Evolutionary conservation across 192 early-diverging fungal species (phyloP), one percentile per base, ranked within the genome.

Genomic region (Coemansia sp.): DNA sequence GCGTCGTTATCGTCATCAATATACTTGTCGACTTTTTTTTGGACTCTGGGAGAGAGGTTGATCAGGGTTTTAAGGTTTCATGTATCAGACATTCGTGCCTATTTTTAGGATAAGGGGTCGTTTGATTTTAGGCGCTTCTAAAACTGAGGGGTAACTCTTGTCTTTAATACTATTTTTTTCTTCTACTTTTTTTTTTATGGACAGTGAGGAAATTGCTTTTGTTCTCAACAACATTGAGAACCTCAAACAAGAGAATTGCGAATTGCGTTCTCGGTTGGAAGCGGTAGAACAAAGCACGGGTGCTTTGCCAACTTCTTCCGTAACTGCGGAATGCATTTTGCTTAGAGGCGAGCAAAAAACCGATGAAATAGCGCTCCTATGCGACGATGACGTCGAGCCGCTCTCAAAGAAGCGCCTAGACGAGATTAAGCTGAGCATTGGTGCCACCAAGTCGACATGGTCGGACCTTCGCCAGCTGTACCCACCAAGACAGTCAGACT

Each of bases 371-470:
- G 50, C 50, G 50, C 50, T 23, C 3, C 10, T 13, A 53, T 23
- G 23, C 9, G 14, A 11, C 23, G 4, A 28, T 26, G 50, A 53
- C 23, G 23, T 53, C 13, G 50, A 53, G 23, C 50, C 50, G 23
- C 50, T 53, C 30, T 28, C 50, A 53, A 53, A 8, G 50, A 53
- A 53, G 23, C 50, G 50, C 13, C 26, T 53, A 8, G 50, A 53
- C 8, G 50, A 53, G 50, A 53, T 53, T 53, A 30, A 3, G 8
- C 50, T 30, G 10, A 30, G 50, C 9, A 30, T 13, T 13, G 11
- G 50, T 10, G 23, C 49, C 9, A 10, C 26, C 21, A 53, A 53
- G 50, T 10, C 50, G 8, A 28, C 50, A 13, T 53, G 50, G 23
- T 9, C 50, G 10, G 50, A 53, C 10, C 50, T 53, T 26, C 50